phyloP scores from a whole-genome alignment of 352 stramenopile genomes.

The Plasmopara muralis region DNA sequence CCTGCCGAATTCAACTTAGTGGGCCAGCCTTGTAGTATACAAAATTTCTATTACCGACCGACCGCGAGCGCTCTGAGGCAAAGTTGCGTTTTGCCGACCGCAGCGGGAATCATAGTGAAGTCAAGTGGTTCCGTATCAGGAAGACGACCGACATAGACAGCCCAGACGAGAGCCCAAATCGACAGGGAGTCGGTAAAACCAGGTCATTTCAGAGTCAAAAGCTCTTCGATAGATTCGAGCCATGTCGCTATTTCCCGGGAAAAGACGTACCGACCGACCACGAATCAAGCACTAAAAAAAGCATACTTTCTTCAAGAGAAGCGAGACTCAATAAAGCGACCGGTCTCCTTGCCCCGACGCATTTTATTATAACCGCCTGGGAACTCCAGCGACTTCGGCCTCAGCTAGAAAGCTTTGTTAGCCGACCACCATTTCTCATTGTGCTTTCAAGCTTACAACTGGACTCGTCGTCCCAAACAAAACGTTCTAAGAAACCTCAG shows the following conservation, averaged over 20 bases:
- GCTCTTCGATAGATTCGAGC: background rate
- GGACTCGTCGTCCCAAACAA: background rate
- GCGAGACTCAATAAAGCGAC: constrained; percentile 13
- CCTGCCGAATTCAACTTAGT: background rate
- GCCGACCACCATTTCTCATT: constrained; percentile 25
- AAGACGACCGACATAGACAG: constrained; percentile 19
- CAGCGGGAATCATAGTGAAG: constrained; percentile 11
- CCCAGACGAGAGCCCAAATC: background rate
- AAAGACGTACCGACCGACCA: constrained; percentile 25
- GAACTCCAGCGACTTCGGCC: constrained; percentile 22
- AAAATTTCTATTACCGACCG: constrained; percentile 38
- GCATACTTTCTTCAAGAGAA: constrained; percentile 22
- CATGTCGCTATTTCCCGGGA: constrained; percentile 15
- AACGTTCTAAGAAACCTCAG: constrained; percentile 1
- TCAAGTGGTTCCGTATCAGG: constrained; percentile 9
- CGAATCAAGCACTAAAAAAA: constrained; percentile 1
- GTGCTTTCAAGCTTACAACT: constrained; percentile 9
- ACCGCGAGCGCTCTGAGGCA: constrained; percentile 14
- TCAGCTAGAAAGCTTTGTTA: background rate
- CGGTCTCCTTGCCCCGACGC: constrained; percentile 18
- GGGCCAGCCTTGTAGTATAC: constrained; percentile 21
- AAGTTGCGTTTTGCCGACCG: background rate
- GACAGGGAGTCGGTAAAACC: constrained; percentile 5
- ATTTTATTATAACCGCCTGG: constrained; percentile 27
- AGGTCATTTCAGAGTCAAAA: constrained; percentile 10